Conservation (phyloP, 75 land plant species). For the Cryptomeria japonica region DNA sequence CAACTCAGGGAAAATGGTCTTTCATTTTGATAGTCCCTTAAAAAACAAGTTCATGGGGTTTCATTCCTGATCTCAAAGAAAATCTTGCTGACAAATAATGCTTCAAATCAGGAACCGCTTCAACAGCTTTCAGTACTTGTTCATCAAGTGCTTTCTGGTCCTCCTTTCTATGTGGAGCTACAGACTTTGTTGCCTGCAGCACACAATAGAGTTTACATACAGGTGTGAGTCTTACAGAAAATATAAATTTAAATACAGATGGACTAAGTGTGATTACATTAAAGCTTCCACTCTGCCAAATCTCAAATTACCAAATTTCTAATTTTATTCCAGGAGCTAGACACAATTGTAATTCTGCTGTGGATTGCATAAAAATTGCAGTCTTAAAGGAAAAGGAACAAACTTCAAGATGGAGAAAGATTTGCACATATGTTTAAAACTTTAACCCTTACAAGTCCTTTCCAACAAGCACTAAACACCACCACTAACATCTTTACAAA, state of each 20-base stretch:
- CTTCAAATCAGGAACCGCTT: slow-evolving; percentile 43
- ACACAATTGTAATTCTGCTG: no score
- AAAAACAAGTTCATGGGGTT: slow-evolving; percentile 66
- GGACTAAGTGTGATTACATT: neutral
- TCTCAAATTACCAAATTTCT: neutral
- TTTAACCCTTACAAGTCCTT: neutral
- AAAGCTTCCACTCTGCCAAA: neutral
- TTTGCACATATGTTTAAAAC: neutral
- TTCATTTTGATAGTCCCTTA: neutral
- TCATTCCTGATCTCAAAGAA: slow-evolving; percentile 54
- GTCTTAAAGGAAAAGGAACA: neutral
- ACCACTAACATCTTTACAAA: neutral
- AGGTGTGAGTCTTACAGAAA: neutral
- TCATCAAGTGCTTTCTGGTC: slow-evolving; percentile 51
- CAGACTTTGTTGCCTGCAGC: slow-evolving; percentile 48
- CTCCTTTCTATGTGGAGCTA: slow-evolving; percentile 62
- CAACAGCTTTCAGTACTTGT: slow-evolving; percentile 25
- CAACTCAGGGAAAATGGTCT: neutral
- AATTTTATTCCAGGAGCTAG: no score
- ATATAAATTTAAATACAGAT: neutral
- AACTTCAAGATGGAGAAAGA: neutral
- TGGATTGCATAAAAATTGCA: no score
- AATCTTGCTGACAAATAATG: slow-evolving; percentile 51
- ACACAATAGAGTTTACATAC: neutral
- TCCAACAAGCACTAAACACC: neutral